These are phyloP conservation scores for Eragrostis nindensis DNA, from an alignment of 176 grass and related monocot genomes.

Conservation along the genomic window DNA sequence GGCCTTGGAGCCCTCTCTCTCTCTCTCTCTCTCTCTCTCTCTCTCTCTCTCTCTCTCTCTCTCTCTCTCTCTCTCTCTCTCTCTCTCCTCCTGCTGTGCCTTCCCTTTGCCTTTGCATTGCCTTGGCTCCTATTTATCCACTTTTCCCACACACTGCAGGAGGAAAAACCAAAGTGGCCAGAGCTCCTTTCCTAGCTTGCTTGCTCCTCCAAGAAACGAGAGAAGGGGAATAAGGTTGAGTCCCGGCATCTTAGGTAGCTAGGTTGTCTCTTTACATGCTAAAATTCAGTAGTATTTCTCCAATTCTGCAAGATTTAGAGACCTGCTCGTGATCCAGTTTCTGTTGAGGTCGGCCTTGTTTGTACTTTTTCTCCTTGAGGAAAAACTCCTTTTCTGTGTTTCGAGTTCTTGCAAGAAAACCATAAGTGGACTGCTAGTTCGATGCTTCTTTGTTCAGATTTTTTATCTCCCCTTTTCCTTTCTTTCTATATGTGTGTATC, in stretches of 20 bases:
- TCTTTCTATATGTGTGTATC: constrained; percentile 33
- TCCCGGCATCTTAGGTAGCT: constrained; percentile 24
- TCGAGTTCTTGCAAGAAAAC: constrained; percentile 42
- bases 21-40: too few species aligned
- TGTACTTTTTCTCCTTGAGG: constrained; percentile 46
- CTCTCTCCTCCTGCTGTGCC: background rate
- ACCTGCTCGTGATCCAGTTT: constrained; percentile 25
- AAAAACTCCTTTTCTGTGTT: constrained; percentile 30
- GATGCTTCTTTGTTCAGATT: constrained; percentile 2
- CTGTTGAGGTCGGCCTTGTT: constrained; percentile 3
- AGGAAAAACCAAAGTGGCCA: constrained; percentile 27
- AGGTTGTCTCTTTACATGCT: constrained; percentile 51
- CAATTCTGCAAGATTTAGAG: background rate
- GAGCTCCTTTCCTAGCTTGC: constrained; percentile 29
- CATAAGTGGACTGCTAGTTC: constrained; percentile 6
- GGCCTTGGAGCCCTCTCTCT: background rate
- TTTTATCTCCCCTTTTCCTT: background rate
- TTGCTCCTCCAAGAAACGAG: constrained; percentile 46
- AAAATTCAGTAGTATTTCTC: constrained; percentile 25
- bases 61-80: constrained; percentile 3
- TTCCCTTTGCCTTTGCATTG: constrained; percentile 18
- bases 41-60: background rate
- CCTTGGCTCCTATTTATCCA: constrained; percentile 40
- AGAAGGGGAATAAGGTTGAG: background rate
- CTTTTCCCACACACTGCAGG: constrained; percentile 24